Conservation (phyloP, 139 green algal species). For the Cymbomonas tetramitiformis region DNA sequence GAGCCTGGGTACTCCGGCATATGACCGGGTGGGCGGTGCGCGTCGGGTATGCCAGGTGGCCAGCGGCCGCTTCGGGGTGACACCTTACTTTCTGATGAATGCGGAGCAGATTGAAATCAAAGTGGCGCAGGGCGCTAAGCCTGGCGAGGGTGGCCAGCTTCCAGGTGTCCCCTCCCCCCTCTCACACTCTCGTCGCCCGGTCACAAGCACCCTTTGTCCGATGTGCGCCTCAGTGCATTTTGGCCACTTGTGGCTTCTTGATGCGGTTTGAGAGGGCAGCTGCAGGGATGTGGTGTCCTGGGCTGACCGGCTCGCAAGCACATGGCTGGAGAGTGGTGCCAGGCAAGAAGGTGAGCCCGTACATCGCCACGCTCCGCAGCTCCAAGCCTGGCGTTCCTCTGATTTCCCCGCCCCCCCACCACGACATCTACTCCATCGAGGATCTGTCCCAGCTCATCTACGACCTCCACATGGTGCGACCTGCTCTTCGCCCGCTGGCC, state of each 20-base stretch:
- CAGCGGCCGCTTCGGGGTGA: conserved; percentile 89
- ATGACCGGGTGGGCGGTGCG: too few species aligned
- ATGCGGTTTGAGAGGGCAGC: too few species aligned
- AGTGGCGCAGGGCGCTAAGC: conserved; percentile 70
- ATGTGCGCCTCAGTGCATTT: too few species aligned
- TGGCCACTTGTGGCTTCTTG: too few species aligned
- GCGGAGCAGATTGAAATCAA: conserved; percentile 99
- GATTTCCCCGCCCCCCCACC: conserved; percentile 93
- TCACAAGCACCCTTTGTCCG: too few species aligned
- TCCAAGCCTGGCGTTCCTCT: conserved; percentile 95
- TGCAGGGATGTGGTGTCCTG: too few species aligned
- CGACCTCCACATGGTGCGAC: conserved; percentile 66
- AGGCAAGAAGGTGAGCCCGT: conserved; percentile 59
- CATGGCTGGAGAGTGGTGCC: too few species aligned
- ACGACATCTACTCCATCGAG: conserved; percentile 99
- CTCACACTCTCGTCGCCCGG: too few species aligned
- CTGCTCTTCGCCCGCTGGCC: too few species aligned
- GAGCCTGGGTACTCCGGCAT: too few species aligned
- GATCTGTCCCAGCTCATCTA: conserved; percentile 98
- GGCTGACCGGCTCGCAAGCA: too few species aligned
- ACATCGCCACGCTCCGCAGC: conserved; percentile 84
- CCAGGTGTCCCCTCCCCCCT: too few species aligned
- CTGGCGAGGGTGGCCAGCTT: conserved; percentile 90
- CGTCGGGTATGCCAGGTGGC: conserved; percentile 48
- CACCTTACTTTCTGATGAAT: conserved; percentile 91